Percentiles rank a stretch among this genome's conserved stretches.
Evolutionary conservation across 495 filamentous ascomycete species (phyloP).

Genomic region (Hypomontagnella submonticulosa): DNA sequence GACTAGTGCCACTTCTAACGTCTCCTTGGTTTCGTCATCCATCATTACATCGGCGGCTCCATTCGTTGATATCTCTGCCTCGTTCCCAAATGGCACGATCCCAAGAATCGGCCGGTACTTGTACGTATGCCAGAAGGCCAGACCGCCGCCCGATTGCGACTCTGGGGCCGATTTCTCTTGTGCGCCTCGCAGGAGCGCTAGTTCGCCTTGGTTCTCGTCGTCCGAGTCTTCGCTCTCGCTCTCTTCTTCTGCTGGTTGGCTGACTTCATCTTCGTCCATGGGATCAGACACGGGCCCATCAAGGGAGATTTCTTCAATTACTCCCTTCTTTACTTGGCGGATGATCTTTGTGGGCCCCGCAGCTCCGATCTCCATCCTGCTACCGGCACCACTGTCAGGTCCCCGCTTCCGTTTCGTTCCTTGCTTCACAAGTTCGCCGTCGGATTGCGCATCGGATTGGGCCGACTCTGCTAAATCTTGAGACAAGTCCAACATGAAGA

Average conservation of each 20-base stretch:
- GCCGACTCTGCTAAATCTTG: slow-evolving; percentile 66
- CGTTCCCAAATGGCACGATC: slow-evolving; percentile 73
- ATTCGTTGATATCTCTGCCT: slow-evolving; percentile 43
- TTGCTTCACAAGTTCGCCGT: slow-evolving; percentile 50
- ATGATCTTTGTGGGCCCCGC: slow-evolving; percentile 48
- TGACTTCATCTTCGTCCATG: slow-evolving; percentile 54
- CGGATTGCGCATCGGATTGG: slow-evolving; percentile 24
- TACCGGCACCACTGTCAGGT: slow-evolving; percentile 65
- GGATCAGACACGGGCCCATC: slow-evolving; percentile 34
- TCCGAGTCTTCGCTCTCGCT: slow-evolving; percentile 58
- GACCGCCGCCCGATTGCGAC: slow-evolving; percentile 36
- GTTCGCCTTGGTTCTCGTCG: slow-evolving; percentile 51
- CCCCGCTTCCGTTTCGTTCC: slow-evolving; percentile 66
- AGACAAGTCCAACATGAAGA: slow-evolving; percentile 92
- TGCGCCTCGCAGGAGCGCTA: slow-evolving; percentile 50
- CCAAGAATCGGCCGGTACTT: slow-evolving; percentile 93
- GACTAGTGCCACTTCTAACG: slow-evolving; percentile 83
- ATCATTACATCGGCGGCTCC: slow-evolving; percentile 21
- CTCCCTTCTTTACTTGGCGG: slow-evolving; percentile 44
- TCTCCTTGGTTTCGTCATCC: slow-evolving; percentile 45
- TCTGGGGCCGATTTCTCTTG: slow-evolving; percentile 34
- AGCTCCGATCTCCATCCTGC: slow-evolving; percentile 66
- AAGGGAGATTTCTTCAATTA: slow-evolving; percentile 41
- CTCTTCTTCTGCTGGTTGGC: slow-evolving; percentile 49
- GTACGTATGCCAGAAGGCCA: slow-evolving; percentile 80